phyloP scores from a whole-genome alignment of 805 yeast genomes.

The Jamesozyma hellenica region DNA sequence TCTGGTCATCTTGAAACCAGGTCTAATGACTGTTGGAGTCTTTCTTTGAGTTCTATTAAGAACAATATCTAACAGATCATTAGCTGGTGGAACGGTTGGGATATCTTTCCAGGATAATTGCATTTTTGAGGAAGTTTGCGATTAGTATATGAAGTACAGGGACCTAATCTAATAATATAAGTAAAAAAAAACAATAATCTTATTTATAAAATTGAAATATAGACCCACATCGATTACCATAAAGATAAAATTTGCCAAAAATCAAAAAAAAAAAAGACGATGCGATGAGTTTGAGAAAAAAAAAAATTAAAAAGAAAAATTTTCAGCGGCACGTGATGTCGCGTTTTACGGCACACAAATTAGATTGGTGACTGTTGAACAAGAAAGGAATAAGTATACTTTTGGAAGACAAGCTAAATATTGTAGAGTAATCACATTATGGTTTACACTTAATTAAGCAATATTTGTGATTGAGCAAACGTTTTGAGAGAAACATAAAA shows the following conservation, averaged over 20 bases:
- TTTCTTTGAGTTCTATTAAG: slow-evolving; percentile 96
- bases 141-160: not conserved
- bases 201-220: too few species aligned
- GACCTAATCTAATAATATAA: too few species aligned
- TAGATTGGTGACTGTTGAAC: too few species aligned
- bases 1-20: slow-evolving; percentile 93
- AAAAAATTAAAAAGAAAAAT: not conserved
- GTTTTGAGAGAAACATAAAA: too few species aligned
- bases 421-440: too few species aligned
- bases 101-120: slow-evolving; percentile 98
- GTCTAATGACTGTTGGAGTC: slow-evolving; percentile 97
- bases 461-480: too few species aligned
- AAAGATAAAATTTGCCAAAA: too few species aligned
- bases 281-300: slow-evolving; percentile 1
- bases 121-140: slow-evolving; percentile 39
- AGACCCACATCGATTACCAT: too few species aligned
- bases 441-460: too few species aligned
- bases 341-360: not conserved
- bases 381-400: too few species aligned
- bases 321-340: not conserved
- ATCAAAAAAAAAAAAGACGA: not conserved
- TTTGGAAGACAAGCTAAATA: too few species aligned
- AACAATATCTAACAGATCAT: slow-evolving; percentile 91
- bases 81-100: slow-evolving; percentile 85
- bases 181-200: too few species aligned